Conservation (phyloP, 345 rosid genomes). For the Citrus unshiu region DNA sequence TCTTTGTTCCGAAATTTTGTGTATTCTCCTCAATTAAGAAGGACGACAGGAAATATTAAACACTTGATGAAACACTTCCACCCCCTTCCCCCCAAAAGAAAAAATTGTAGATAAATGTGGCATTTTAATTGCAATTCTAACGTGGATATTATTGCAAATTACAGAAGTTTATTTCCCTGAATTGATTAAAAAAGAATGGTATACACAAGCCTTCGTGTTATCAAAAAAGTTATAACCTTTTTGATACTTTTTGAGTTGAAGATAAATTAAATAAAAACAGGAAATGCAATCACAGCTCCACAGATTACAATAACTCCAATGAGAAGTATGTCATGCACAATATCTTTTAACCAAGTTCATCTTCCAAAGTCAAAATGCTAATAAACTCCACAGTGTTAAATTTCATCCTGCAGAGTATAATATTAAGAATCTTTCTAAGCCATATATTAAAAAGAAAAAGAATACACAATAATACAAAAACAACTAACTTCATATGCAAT, state of each 20-base stretch:
- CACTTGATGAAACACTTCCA: background rate
- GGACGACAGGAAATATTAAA: background rate
- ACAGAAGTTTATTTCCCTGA: background rate
- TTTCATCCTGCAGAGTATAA: background rate
- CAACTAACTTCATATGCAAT: background rate
- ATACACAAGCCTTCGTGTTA: background rate
- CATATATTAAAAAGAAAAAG: background rate
- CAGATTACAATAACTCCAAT: background rate
- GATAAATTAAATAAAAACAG: background rate
- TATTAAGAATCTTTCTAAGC: background rate
- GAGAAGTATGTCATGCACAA: background rate
- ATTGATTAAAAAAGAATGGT: background rate
- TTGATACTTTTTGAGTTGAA: background rate
- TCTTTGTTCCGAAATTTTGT: background rate
- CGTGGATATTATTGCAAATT: background rate
- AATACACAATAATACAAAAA: background rate
- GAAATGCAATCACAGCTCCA: background rate
- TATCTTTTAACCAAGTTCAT: background rate
- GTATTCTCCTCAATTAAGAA: background rate
- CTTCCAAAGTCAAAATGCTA: background rate
- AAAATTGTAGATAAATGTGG: background rate
- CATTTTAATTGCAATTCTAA: background rate
- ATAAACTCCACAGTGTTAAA: background rate
- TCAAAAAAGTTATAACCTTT: background rate
- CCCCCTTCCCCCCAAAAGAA: background rate